These are phyloP conservation scores for Rhizopus stolonifer DNA, from an alignment of 371 early-diverging fungal genomes.

Conservation along the genomic window DNA sequence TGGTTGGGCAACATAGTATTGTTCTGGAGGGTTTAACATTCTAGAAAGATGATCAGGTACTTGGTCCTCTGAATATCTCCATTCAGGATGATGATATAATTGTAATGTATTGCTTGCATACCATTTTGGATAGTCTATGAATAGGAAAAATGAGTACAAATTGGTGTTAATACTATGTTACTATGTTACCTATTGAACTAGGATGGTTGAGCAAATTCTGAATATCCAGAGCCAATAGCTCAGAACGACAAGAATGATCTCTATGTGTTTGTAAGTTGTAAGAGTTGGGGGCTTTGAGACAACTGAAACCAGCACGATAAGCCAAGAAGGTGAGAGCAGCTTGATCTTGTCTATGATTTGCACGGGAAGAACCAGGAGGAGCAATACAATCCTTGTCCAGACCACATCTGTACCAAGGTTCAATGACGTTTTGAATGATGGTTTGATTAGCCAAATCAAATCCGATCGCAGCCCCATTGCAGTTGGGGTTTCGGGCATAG, in stretches of 20 bases:
- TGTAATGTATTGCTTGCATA: conserved; percentile 23
- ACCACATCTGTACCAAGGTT: conserved; percentile 55
- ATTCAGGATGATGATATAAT: conserved; percentile 33
- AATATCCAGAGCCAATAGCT: conserved; percentile 24
- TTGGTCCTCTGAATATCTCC: conserved; percentile 29
- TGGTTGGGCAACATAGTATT: too few relatives aligned
- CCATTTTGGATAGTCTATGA: conserved; percentile 36
- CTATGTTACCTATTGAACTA: conserved; percentile 24
- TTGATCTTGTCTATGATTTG: conserved; percentile 62
- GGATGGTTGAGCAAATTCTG: conserved; percentile 29
- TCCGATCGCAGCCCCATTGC: conserved; percentile 56
- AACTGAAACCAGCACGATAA: conserved; percentile 24
- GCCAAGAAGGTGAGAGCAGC: conserved; percentile 55
- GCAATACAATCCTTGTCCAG: conserved; percentile 55
- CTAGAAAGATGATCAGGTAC: conserved; percentile 20
- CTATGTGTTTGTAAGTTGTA: conserved; percentile 24
- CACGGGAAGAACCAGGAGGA: conserved; percentile 49
- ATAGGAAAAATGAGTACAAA: too few relatives aligned
- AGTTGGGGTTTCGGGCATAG: conserved; percentile 45
- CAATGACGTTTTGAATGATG: conserved; percentile 39
- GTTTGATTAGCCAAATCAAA: conserved; percentile 46
- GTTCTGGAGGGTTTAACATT: conserved; percentile 8
- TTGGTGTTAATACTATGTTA: too few relatives aligned
- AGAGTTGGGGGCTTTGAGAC: conserved; percentile 15
- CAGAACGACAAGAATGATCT: conserved; percentile 24